A percentile compares a stretch with the other conserved stretches of the same genome.
These are phyloP conservation scores for Candida odintsovae DNA, from an alignment of 805 yeast genomes.

Conservation along the genomic window DNA sequence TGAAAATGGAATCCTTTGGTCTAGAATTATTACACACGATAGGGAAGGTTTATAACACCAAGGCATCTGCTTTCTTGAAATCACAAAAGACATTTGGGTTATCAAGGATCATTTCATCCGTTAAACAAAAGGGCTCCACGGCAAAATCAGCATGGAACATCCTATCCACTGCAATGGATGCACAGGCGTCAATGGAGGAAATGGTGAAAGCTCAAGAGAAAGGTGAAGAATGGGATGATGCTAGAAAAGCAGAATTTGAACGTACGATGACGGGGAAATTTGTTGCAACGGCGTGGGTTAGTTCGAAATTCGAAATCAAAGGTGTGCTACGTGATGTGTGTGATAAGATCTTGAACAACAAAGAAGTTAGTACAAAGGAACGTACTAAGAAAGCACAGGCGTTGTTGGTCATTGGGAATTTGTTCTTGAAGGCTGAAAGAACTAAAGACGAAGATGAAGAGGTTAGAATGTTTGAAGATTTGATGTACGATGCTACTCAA, in stretches of 20 bases:
- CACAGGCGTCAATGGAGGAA: slow-evolving; percentile 72
- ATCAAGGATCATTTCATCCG: slow-evolving; percentile 73
- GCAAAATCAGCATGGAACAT: slow-evolving; percentile 82
- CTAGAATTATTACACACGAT: slow-evolving; percentile 78
- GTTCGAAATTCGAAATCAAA: slow-evolving; percentile 82
- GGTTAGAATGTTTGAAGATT: slow-evolving; percentile 83
- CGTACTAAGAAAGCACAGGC: slow-evolving; percentile 78
- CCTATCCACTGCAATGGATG: slow-evolving; percentile 79
- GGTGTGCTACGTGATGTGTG: slow-evolving; percentile 77
- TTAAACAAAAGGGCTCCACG: slow-evolving; percentile 78
- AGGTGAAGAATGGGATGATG: slow-evolving; percentile 46
- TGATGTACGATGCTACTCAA: slow-evolving; percentile 74
- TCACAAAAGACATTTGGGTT: slow-evolving; percentile 83
- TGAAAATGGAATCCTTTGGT: slow-evolving; percentile 95
- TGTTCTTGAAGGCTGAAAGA: slow-evolving; percentile 62
- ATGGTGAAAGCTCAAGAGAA: slow-evolving; percentile 64
- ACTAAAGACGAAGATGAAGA: slow-evolving; percentile 90
- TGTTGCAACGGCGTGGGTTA: slow-evolving; percentile 92
- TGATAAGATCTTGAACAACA: slow-evolving; percentile 70
- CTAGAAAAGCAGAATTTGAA: slow-evolving; percentile 71
- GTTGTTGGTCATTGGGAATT: slow-evolving; percentile 61
- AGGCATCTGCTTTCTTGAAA: slow-evolving; percentile 67
- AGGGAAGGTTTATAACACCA: slow-evolving; percentile 70
- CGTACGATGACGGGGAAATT: slow-evolving; percentile 81
- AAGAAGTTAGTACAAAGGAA: slow-evolving; percentile 49